Evolutionary conservation across 1,284 basidiomycete genomes (phyloP), one percentile per base, ranked within the genome.

Genomic region (Paramarasmius palmivorus): DNA sequence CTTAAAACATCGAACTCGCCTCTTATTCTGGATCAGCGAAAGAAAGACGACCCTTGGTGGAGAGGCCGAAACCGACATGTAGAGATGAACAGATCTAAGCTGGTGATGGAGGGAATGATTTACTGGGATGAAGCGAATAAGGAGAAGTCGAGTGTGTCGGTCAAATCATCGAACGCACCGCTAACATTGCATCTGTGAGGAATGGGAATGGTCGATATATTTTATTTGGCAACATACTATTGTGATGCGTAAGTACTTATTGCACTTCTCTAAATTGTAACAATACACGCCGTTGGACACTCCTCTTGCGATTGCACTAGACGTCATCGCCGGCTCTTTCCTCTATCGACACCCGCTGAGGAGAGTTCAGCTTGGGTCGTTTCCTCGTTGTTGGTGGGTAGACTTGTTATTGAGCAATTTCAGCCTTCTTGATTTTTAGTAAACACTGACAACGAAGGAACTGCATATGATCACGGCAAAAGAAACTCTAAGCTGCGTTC

Each of bases 41-140:
- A 44, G 34, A 26, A 37, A 10, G 45, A 54, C n/a, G 56, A 57
- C 40, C 56, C 56, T 29, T 42, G 35, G 34, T 49, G 56, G 8
- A 34, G 37, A 26, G 39, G 42, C 17, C 40, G 56, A 35, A 20
- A 26, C 14, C 54, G 56, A 39, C 8, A 17, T 8, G 17, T 48
- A 10, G 44, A 34, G 8, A n/a, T n/a, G 44, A n/a, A 14, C 10
- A 20, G 25, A 22, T 20, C 3, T 19, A 34, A 34, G 32, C 17
- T 15, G 35, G 25, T 40, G n/a, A 35, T 35, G 20, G 34, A 25
- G 19, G 53, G 40, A 22, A 25, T 34, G 10, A 44, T 57, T 6
- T 57, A 49, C 32, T 57, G 56, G 56, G 53, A 53, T n/a, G 38
- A 51, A 19, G 36, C 35, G 23, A 49, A 49, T 15, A 53, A 32